phyloP scores from a whole-genome alignment of 768 basidiomycete species.

The Nidularia sp. region DNA sequence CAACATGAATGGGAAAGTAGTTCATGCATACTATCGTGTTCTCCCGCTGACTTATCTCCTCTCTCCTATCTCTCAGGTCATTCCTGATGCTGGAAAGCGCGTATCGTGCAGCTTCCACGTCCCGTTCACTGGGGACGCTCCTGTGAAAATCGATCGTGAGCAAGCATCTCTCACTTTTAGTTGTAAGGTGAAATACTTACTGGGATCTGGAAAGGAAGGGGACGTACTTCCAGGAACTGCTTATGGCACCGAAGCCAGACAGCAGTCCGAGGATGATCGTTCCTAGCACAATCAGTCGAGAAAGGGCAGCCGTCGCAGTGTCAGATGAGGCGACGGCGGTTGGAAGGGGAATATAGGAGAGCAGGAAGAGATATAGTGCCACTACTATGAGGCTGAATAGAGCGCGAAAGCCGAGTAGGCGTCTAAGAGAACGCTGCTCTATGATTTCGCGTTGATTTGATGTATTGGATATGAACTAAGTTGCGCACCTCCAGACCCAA shows the following conservation, averaged over 20 bases:
- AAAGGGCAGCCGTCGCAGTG: slow-evolving; percentile 42
- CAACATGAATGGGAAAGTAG: no score
- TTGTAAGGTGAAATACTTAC: slow-evolving; percentile 8
- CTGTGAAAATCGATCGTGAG: slow-evolving; percentile 13
- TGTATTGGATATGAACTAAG: no score
- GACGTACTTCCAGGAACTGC: slow-evolving; percentile 59
- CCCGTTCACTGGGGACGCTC: slow-evolving; percentile 40
- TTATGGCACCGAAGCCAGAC: slow-evolving; percentile 76
- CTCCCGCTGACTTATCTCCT: slow-evolving; percentile 24
- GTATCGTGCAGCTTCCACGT: slow-evolving; percentile 52
- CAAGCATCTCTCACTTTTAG: background rate
- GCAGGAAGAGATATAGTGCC: slow-evolving; percentile 46
- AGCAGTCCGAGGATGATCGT: slow-evolving; percentile 75
- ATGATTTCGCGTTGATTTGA: no score
- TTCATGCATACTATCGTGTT: slow-evolving; percentile 10
- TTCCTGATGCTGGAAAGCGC: slow-evolving; percentile 56
- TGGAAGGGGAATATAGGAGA: slow-evolving; percentile 71
- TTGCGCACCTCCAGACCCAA: slow-evolving; percentile 14
- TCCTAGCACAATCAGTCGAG: slow-evolving; percentile 72
- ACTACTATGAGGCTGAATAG: slow-evolving; percentile 48
- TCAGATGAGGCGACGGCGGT: slow-evolving; percentile 34
- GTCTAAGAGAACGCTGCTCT: slow-evolving; percentile 7
- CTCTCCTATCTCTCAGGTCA: slow-evolving; percentile 43
- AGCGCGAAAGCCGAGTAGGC: slow-evolving; percentile 25
- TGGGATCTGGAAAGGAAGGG: slow-evolving; percentile 30